Base-by-base conservation (phyloP, 2,329 filamentous ascomycete genomes). In the Pseudogymnoascus destructans region DNA sequence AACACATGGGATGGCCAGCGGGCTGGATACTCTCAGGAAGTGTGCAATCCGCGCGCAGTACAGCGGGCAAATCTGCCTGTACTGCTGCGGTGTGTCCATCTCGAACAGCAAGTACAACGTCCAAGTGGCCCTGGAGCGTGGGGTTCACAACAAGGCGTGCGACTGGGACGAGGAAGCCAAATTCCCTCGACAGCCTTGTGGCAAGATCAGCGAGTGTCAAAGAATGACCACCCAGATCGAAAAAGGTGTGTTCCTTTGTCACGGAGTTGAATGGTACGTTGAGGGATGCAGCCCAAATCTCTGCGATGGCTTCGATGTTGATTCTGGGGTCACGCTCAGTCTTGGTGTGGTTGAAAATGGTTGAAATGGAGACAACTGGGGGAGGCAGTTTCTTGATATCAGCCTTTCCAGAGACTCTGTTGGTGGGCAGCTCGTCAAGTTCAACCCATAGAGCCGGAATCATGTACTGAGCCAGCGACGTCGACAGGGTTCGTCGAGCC, bases 391-490 rank as follows among this genome's bases (percentile, higher is more conserved):
- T 75, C 69, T 88, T 88, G 59, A 87, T 74, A 64, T 92, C 85
- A 17, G 84, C 81, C 72, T 92, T 92, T 17, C 87, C 87, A 11
- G 87, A 91, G 1, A 92, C 87, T 55, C 81, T 82, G 64, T 89
- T 84, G 0, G 86, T 90, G 0, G 87, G 87, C 4, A 92, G 71
- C 61, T 79, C 77, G 2, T 85, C 79, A 30, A 91, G 71, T 65
- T 86, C 80, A 35, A 91, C 82, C 87, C 87, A 92, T 2, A 90
- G 70, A 0, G 85, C 77, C 0, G 87, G 87, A 58, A 92, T 85
- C 87, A 92, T 91, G 70, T 92, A 92, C 61, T 88, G 86, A 1
- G 87, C 87, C 27, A 92, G 76, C 62, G 82, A 81, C 13, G 78
- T 73, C 1, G 82, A 77, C 2, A 92, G 75, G 13, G 78, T 77